Evolutionary conservation across 2,329 filamentous ascomycete species (phyloP).

Genomic region (Orbilia ellipsospora): DNA sequence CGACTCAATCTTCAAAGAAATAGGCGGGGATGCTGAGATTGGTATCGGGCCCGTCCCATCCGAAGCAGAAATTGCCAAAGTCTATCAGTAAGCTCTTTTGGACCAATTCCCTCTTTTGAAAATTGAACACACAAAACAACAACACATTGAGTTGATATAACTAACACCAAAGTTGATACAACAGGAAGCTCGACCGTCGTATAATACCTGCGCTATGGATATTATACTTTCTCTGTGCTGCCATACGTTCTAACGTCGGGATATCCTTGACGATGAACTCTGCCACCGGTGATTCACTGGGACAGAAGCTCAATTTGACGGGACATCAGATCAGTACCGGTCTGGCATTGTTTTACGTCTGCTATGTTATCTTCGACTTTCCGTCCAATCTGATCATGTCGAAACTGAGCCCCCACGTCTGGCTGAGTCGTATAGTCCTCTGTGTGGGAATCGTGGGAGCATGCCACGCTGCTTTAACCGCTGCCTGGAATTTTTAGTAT

Average conservation of each 20-base stretch:
- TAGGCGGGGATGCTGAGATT: constrained; percentile 42
- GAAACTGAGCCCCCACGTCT: constrained; percentile 81
- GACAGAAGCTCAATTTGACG: constrained; percentile 74
- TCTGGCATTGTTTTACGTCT: constrained; percentile 88
- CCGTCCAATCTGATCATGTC: constrained; percentile 92
- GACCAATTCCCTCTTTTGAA: background rate
- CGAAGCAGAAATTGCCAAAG: constrained; percentile 60
- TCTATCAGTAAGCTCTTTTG: constrained; percentile 61
- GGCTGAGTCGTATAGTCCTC: constrained; percentile 92
- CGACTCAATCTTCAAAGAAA: constrained; percentile 34
- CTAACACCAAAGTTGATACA: constrained; percentile 13
- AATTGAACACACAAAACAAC: constrained; percentile 13
- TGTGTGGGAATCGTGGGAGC: constrained; percentile 85
- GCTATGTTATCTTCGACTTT: constrained; percentile 88
- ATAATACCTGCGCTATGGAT: constrained; percentile 78
- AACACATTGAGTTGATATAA: constrained; percentile 58
- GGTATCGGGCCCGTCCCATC: constrained; percentile 15
- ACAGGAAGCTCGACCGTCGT: constrained; percentile 69
- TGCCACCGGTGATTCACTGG: constrained; percentile 77
- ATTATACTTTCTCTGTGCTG: constrained; percentile 91
- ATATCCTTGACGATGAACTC: constrained; percentile 95
- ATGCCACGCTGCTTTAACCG: constrained; percentile 83
- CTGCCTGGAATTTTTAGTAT: constrained; percentile 85
- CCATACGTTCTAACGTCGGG: constrained; percentile 89
- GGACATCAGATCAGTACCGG: constrained; percentile 84